These are phyloP conservation scores for Quercus mongolica DNA, from an alignment of 306 rosid species.

Conservation along the genomic window DNA sequence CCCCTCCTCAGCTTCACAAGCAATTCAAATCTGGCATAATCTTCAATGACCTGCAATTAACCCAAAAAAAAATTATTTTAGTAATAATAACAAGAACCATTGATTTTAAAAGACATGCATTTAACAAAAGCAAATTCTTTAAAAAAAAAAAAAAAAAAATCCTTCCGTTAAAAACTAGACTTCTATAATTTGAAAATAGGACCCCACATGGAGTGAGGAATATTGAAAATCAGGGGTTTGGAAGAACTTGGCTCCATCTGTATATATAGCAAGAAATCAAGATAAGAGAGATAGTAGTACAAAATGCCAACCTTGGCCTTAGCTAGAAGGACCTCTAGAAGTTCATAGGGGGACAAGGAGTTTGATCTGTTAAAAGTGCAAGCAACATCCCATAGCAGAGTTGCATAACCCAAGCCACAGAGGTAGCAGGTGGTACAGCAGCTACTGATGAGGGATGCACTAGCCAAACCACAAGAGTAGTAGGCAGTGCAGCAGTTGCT, in stretches of 20 bases:
- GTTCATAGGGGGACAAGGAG: slow-evolving; percentile 33
- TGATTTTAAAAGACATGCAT: background rate
- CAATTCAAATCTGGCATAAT: slow-evolving; percentile 35
- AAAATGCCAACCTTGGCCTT: slow-evolving; percentile 34
- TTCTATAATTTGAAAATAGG: background rate
- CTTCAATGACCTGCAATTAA: slow-evolving; percentile 43
- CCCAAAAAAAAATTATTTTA: background rate
- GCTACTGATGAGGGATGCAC: no score
- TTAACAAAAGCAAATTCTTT: background rate
- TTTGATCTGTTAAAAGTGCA: slow-evolving; percentile 9
- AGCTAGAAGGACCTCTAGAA: slow-evolving; percentile 34
- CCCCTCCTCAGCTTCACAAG: slow-evolving; percentile 43
- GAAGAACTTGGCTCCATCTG: background rate
- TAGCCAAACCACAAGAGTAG: no score
- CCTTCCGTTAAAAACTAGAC: background rate
- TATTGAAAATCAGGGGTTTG: background rate
- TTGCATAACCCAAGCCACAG: no score
- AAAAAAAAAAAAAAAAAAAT: background rate
- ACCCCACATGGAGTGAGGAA: background rate
- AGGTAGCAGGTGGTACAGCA: no score
- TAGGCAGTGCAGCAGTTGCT: no score
- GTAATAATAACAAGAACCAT: background rate
- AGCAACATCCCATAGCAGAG: no score
- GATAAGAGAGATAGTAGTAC: background rate
- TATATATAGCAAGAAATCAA: background rate